phyloP scores from a whole-genome alignment of 108 stramenopile species.

The Conticribra guillardii region DNA sequence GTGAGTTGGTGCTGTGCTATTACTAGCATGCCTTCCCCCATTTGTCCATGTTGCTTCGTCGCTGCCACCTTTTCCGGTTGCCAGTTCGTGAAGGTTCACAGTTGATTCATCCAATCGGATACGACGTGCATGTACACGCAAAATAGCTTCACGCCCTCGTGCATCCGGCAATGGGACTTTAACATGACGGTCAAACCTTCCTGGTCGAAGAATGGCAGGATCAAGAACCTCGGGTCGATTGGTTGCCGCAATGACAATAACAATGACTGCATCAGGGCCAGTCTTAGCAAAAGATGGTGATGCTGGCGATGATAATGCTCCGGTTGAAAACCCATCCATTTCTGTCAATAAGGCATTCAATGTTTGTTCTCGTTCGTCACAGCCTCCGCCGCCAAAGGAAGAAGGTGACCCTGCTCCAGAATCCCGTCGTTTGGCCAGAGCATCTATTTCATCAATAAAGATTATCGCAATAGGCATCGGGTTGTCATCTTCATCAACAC shows the following conservation, averaged over 20 bases:
- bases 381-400: conserved; percentile 59
- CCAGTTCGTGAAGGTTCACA: conserved; percentile 55
- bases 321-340: conserved; percentile 92
- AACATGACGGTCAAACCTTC: conserved; percentile 95
- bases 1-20: conserved; percentile 27
- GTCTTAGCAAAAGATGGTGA: background rate
- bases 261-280: conserved; percentile 42
- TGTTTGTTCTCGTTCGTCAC: conserved; percentile 95
- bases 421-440: conserved; percentile 81
- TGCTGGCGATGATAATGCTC: conserved; percentile 22
- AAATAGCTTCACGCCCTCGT: conserved; percentile 84
- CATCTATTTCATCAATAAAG: conserved; percentile 98
- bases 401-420: conserved; percentile 28
- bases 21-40: background rate
- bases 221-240: conserved; percentile 92
- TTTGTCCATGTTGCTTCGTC: background rate
- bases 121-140: conserved; percentile 81
- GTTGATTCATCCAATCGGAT: conserved; percentile 47
- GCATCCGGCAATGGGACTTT: conserved; percentile 85
- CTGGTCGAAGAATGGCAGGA: conserved; percentile 90
- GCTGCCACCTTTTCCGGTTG: background rate
- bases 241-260: conserved; percentile 96
- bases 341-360: conserved; percentile 94
- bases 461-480: conserved; percentile 77
- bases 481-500: background rate